Evolutionary conservation across 2,329 filamentous ascomycete genomes (phyloP), one percentile per base, ranked within the genome.

Genomic region (Colletotrichum sp.): DNA sequence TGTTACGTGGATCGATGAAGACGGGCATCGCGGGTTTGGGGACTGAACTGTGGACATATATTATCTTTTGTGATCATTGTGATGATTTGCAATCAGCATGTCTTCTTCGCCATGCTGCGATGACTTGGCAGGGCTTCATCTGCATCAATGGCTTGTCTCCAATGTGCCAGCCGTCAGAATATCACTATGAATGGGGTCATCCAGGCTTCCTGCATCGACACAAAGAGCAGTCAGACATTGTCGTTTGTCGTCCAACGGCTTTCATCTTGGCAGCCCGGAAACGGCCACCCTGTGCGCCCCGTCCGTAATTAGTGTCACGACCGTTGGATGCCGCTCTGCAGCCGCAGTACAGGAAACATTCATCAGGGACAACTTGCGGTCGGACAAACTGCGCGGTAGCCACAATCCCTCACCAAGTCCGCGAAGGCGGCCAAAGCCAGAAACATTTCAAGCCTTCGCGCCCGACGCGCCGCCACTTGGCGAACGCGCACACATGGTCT

Each of bases 181-280:
- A 8, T n/a, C 59, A 57, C 24, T 28, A 59, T 59, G 55, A 59
- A 59, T 26, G 55, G 26, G 15, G 26, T 18, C 24, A 28, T 22
- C 24, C 13, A 69, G 39, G 44, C 28, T 34, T 28, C 32, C 16
- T 60, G 34, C 67, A 69, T 57, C 55, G 60, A 26, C 16, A 67
- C 64, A 67, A 67, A 67, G 64, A 67, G 39, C n/a, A 18, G n/a
- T 34, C 22, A 44, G 64, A 32, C 64, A 67, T 67, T 55, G 64
- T 67, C 24, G 39, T 44, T 36, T 30, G 26, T 55, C 28, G 22
- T 30, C 32, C 65, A 74, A 76, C 70, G 65, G 57, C 24, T 64
- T 67, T 66, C 44, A 44, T 26, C 74, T 74, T 74, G 70, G 65
- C 74, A 48, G 16, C 32, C 65, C 44, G 71, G 22, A 74, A 74